Base-by-base conservation (phyloP, 805 yeast genomes). In the Starmerella geochares region DNA sequence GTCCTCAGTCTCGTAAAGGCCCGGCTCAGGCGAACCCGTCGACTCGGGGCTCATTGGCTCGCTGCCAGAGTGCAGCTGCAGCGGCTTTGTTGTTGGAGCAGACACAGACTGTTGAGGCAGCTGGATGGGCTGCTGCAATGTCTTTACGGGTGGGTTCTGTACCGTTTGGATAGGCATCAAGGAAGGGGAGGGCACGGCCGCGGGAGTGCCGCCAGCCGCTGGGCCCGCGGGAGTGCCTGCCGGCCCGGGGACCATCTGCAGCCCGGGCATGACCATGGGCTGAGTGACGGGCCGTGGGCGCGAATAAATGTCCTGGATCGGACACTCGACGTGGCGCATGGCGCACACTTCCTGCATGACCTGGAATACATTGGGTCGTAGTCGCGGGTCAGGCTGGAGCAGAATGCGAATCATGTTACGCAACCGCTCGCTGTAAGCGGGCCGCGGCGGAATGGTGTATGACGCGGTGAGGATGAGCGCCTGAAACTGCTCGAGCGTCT, bases 351-450 rank as follows among this genome's bases (percentile, higher is more conserved):
- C 84, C 49, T 68, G 65, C 51, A 81, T 61, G 1, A 90, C 82
- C 66, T 88, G 96, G 56, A 80, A 86, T 16, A 86, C 79, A 63
- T 86, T 88, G 2, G 97, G 97, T 60, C 98, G 75, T 56, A 75
- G 71, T 13, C 77, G 62, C 3, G 96, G 95, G 58, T 82, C 84
- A 51, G 85, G 94, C 54, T 84, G 86, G 35, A 90, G 71, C 80
- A 86, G 76, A 25, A 84, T 79, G 36, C 81, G 75, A 48, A 87
- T 82, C 61, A 92, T 70, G 60, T 81, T 81, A 60, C 81, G 83
- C 55, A 92, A 67, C 47, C 80, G 79, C 13, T 80, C 77, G 0
- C 94, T 79, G 60, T 76, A 87, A 14, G 65, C 69, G 2, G 96
- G 95, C 6, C 65, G 62, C 1, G 75, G 56, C 24, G 90, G 94